Conservation (phyloP, 2,329 filamentous ascomycete species). For the Colletotrichum scovillei region DNA sequence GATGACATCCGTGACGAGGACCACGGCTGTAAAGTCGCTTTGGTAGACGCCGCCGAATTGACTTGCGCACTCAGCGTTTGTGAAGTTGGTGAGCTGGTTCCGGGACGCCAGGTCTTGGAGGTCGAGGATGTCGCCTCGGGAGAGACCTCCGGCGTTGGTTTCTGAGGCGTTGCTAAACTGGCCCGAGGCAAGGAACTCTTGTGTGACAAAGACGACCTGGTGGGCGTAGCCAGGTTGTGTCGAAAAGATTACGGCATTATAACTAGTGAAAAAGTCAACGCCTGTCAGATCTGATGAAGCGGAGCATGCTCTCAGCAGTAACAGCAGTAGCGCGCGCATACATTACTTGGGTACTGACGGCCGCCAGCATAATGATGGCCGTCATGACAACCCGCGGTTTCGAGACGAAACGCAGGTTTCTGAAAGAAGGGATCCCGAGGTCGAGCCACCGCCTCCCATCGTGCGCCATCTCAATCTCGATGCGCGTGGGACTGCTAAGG, state of each 20-base stretch:
- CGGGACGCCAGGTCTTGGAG: slow-evolving; percentile 49
- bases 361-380: slow-evolving; percentile 52
- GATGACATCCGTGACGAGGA: slow-evolving; percentile 46
- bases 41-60: slow-evolving; percentile 47
- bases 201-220: slow-evolving; percentile 48
- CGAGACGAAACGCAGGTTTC: slow-evolving; percentile 59
- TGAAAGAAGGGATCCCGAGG: slow-evolving; percentile 63
- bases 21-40: slow-evolving; percentile 45
- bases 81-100: slow-evolving; percentile 45
- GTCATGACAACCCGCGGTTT: slow-evolving; percentile 52
- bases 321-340: slow-evolving; percentile 43
- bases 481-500: slow-evolving; percentile 64
- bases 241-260: slow-evolving; percentile 63
- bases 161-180: slow-evolving; percentile 48
- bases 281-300: neutral
- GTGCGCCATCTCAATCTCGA: slow-evolving; percentile 60
- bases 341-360: slow-evolving; percentile 62
- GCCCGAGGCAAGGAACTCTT: slow-evolving; percentile 49
- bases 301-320: neutral
- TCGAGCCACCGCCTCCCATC: slow-evolving; percentile 60
- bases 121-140: slow-evolving; percentile 45
- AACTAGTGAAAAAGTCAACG: slow-evolving; percentile 47
- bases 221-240: slow-evolving; percentile 48
- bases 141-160: slow-evolving; percentile 49
- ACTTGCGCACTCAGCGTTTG: slow-evolving; percentile 44